Evolutionary conservation across 495 filamentous ascomycete genomes (phyloP).

Genomic region (Choiromyces venosus): DNA sequence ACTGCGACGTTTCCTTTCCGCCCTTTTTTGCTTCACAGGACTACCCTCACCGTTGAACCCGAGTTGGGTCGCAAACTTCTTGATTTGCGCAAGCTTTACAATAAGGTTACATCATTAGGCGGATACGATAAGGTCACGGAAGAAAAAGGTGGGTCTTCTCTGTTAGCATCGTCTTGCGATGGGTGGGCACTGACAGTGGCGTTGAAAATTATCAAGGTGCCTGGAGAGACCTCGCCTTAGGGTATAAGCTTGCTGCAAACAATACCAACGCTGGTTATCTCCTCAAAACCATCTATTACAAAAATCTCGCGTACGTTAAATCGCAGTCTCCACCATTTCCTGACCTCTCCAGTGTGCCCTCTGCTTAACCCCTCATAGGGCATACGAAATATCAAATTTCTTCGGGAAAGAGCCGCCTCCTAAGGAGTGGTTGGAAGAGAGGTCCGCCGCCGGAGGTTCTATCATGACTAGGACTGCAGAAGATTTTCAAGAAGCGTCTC

Average conservation of each 20-base stretch:
- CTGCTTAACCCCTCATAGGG: conserved; percentile 44
- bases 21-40: conserved; percentile 45
- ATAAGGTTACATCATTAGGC: conserved; percentile 61
- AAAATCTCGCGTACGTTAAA: conserved; percentile 58
- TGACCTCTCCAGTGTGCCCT: neutral
- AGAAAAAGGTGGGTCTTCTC: conserved; percentile 52
- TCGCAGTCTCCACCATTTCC: conserved; percentile 2
- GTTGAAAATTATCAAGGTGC: conserved; percentile 46
- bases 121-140: conserved; percentile 76
- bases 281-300: conserved; percentile 76
- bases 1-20: conserved; percentile 1
- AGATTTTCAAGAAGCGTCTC: conserved; percentile 54
- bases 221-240: conserved; percentile 66
- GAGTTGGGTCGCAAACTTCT: conserved; percentile 65
- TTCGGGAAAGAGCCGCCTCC: conserved; percentile 71
- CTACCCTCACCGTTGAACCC: conserved; percentile 64
- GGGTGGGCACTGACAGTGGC: conserved; percentile 1
- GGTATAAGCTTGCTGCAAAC: conserved; percentile 57
- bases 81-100: conserved; percentile 66
- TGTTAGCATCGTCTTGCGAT: neutral
- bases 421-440: conserved; percentile 71
- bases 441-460: conserved; percentile 67
- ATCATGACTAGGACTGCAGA: conserved; percentile 70
- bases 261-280: conserved; percentile 69
- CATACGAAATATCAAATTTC: conserved; percentile 70